A percentile compares a stretch with the other conserved stretches of the same genome.
These are phyloP conservation scores for Ceratocystis ficicola DNA, from an alignment of 2,329 filamentous ascomycete species.

Conservation along the genomic window DNA sequence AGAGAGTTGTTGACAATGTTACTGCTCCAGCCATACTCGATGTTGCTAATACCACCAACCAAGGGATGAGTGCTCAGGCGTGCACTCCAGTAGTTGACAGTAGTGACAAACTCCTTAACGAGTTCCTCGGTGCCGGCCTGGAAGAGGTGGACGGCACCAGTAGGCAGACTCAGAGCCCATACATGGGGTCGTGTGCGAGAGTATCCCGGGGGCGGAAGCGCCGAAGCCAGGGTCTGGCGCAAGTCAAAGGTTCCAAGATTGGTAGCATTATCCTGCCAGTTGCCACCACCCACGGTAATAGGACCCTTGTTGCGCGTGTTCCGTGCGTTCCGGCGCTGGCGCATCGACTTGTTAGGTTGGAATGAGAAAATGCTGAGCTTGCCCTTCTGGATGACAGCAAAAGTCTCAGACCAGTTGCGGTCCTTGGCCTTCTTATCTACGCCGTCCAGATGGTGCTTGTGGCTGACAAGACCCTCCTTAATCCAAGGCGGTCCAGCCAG, in stretches of 20 bases:
- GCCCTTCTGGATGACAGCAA: slow-evolving; percentile 91
- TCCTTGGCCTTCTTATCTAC: slow-evolving; percentile 88
- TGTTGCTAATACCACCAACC: slow-evolving; percentile 84
- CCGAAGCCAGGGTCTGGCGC: slow-evolving; percentile 81
- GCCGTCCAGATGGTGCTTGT: slow-evolving; percentile 90
- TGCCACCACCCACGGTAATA: slow-evolving; percentile 78
- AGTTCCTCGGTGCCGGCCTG: slow-evolving; percentile 93
- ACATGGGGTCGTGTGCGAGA: slow-evolving; percentile 83
- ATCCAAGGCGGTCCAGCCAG: slow-evolving; percentile 93
- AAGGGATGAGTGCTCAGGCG: slow-evolving; percentile 87
- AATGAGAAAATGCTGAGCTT: slow-evolving; percentile 93
- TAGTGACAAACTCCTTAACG: slow-evolving; percentile 83
- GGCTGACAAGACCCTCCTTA: slow-evolving; percentile 89
- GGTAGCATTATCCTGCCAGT: slow-evolving; percentile 96
- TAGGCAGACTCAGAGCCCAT: slow-evolving; percentile 85
- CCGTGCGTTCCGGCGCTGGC: slow-evolving; percentile 46
- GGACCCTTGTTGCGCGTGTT: slow-evolving; percentile 33
- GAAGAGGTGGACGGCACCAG: slow-evolving; percentile 93
- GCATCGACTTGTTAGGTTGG: slow-evolving; percentile 62
- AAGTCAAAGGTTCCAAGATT: slow-evolving; percentile 77
- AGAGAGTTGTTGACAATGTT: slow-evolving; percentile 55
- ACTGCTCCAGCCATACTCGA: slow-evolving; percentile 96
- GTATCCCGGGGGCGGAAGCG: slow-evolving; percentile 81
- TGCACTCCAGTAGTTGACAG: slow-evolving; percentile 96
- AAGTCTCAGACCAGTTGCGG: slow-evolving; percentile 86